Conservation (phyloP, 1,139 yeast genomes). For the Suhomyces panamericanus region DNA sequence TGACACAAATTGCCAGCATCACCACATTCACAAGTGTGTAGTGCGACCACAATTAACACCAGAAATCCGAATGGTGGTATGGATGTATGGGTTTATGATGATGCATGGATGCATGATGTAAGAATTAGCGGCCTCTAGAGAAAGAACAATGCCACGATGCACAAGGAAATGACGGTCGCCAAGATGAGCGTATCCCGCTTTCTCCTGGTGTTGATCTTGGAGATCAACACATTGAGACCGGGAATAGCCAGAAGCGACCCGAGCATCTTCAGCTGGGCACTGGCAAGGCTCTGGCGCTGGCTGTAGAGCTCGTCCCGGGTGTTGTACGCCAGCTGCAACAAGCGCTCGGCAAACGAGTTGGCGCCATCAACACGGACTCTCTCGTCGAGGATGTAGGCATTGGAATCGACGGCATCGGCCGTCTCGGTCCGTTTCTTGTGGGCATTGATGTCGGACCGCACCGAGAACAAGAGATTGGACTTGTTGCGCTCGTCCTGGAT, state of each 20-base stretch:
- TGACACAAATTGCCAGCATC: not conserved
- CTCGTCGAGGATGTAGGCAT: constrained; percentile 79
- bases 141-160: constrained; percentile 71
- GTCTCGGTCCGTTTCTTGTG: constrained; percentile 44
- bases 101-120: no score
- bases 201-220: constrained; percentile 83
- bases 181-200: constrained; percentile 86
- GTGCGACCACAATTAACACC: not conserved
- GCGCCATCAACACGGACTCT: constrained; percentile 71
- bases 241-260: constrained; percentile 70
- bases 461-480: constrained; percentile 69
- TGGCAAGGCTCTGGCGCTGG: constrained; percentile 65
- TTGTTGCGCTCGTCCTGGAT: constrained; percentile 77
- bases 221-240: constrained; percentile 73
- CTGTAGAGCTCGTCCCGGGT: constrained; percentile 81
- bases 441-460: constrained; percentile 72
- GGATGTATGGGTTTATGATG: no score
- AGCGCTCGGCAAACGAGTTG: constrained; percentile 72
- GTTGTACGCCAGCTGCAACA: constrained; percentile 80
- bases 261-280: constrained; percentile 64
- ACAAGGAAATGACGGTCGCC: constrained; percentile 68
- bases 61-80: no score
- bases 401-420: constrained; percentile 39
- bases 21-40: constrained; percentile 10
- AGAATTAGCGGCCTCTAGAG: constrained; percentile 7